Conservation (phyloP, 257 asterid species). For the Anisodus acutangulus region DNA sequence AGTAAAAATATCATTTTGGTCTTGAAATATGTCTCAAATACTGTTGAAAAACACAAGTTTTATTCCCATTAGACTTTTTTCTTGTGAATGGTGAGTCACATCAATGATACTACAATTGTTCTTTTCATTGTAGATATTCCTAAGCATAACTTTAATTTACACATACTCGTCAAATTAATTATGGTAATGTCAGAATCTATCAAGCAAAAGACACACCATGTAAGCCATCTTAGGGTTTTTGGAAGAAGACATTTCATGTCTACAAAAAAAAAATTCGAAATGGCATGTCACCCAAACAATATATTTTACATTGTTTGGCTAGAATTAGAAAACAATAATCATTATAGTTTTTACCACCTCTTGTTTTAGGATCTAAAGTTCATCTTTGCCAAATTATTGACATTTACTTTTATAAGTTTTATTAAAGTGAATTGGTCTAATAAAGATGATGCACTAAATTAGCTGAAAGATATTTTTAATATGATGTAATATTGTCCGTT, state of each 20-base stretch:
- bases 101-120: neutral
- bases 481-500: neutral
- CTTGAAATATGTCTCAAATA: neutral
- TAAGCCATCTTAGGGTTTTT: neutral
- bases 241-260: conserved; percentile 12
- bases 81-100: conserved; percentile 1
- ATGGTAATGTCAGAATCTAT: neutral
- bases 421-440: neutral
- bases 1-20: no score
- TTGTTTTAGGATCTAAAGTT: neutral
- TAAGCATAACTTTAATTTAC: conserved; percentile 17
- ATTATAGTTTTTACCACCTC: neutral
- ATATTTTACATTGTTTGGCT: neutral
- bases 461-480: neutral
- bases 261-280: neutral
- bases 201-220: neutral
- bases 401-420: neutral
- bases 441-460: neutral
- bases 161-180: neutral
- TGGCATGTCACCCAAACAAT: neutral
- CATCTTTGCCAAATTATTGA: neutral
- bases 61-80: neutral
- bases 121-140: neutral
- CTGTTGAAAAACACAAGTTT: neutral
- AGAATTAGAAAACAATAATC: neutral